Evolutionary conservation across 2,329 filamentous ascomycete species (phyloP).

Genomic region (Arthrobotrys sinensis): DNA sequence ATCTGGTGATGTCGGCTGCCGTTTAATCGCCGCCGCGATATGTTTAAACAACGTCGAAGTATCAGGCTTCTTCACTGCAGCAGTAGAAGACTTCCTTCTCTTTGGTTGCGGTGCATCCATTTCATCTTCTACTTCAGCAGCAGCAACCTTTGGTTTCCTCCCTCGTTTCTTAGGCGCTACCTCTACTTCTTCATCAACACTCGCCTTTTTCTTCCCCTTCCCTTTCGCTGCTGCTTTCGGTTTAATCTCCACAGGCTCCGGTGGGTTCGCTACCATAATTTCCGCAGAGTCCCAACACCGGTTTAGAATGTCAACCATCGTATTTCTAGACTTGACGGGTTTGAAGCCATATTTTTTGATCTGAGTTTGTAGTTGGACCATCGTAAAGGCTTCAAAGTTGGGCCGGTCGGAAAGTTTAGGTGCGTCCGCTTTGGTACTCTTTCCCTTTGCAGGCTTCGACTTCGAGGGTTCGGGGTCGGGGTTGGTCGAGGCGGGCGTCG

Average conservation of each 20-base stretch:
- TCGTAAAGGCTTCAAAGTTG: conserved; percentile 56
- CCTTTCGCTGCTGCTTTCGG: conserved; percentile 5
- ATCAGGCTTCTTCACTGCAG: conserved; percentile 5
- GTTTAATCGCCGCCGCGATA: conserved; percentile 47
- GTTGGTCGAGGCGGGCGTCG: conserved; percentile 13
- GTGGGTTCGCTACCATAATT: conserved; percentile 16
- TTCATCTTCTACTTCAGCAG: conserved; percentile 2
- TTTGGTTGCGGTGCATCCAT: conserved; percentile 29
- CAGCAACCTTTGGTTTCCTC: conserved; percentile 36
- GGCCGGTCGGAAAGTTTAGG: conserved; percentile 25
- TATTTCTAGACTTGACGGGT: conserved; percentile 55
- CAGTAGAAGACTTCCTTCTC: conserved; percentile 31
- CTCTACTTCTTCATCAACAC: conserved; percentile 5
- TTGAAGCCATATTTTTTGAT: conserved; percentile 57
- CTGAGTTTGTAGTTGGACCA: conserved; percentile 48
- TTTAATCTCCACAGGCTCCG: conserved; percentile 5
- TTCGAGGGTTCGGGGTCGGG: neutral
- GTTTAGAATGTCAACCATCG: conserved; percentile 56
- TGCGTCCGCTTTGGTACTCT: neutral
- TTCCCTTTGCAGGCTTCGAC: neutral
- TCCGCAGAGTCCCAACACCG: conserved; percentile 54
- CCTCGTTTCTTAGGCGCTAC: conserved; percentile 42
- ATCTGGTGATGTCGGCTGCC: conserved; percentile 26
- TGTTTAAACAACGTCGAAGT: conserved; percentile 27
- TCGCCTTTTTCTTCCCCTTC: conserved; percentile 24